A percentile compares a stretch with the other conserved stretches of the same genome.
Conservation (phyloP, 176 grass and related monocot genomes). For the Triticum urartu region DNA sequence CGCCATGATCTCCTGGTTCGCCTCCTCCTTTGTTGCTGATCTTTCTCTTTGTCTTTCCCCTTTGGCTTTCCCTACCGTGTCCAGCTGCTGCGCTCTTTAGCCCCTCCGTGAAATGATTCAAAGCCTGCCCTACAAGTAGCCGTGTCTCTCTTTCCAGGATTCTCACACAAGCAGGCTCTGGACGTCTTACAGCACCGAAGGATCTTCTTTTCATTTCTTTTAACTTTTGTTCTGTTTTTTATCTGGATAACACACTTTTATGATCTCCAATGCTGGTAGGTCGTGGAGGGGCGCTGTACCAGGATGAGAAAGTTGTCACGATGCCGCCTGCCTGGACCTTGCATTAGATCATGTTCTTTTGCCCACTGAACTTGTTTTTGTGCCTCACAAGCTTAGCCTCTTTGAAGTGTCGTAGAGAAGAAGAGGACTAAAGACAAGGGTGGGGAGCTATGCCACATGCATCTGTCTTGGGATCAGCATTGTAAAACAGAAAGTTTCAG, state of each 20-base stretch:
- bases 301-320: slow-evolving; percentile 35
- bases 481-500: slow-evolving; percentile 49
- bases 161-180: slow-evolving; percentile 57
- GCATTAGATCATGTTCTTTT: slow-evolving; percentile 37
- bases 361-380: slow-evolving; percentile 51
- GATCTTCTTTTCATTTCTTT: slow-evolving; percentile 48
- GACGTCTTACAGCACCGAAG: slow-evolving; percentile 54
- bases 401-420: slow-evolving; percentile 46
- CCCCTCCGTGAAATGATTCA: slow-evolving; percentile 83
- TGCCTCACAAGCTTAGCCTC: slow-evolving; percentile 49
- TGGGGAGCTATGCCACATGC: slow-evolving; percentile 30
- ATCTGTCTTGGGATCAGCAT: slow-evolving; percentile 60
- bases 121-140: slow-evolving; percentile 88
- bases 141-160: slow-evolving; percentile 68
- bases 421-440: slow-evolving; percentile 36
- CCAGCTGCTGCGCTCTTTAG: slow-evolving; percentile 40
- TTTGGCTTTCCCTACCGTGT: slow-evolving; percentile 44
- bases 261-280: slow-evolving; percentile 35
- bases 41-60: slow-evolving; percentile 57
- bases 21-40: slow-evolving; percentile 39
- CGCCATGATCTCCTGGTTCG: slow-evolving; percentile 66
- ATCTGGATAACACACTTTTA: slow-evolving; percentile 41
- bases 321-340: slow-evolving; percentile 19
- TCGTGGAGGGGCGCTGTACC: slow-evolving; percentile 14
- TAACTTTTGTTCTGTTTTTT: slow-evolving; percentile 38